These are phyloP conservation scores for Phytophthora constricta DNA, from an alignment of 352 stramenopile species.

Conservation along the genomic window DNA sequence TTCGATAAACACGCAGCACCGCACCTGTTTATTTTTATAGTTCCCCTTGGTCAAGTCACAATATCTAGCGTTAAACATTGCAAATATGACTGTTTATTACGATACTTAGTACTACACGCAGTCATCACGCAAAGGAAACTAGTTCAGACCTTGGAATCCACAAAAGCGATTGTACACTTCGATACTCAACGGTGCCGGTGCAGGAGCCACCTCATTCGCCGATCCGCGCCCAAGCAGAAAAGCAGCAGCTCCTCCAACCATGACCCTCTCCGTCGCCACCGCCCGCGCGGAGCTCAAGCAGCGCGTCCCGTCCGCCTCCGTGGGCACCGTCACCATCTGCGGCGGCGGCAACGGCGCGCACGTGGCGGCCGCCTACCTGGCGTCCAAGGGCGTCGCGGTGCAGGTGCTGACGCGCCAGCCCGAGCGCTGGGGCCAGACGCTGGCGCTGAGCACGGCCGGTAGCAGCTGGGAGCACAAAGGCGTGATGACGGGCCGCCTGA, in stretches of 20 bases:
- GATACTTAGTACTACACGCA: no score
- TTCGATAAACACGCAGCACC: no score
- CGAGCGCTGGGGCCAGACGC: constrained; percentile 75
- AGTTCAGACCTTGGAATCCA: constrained; percentile 10
- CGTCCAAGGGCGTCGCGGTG: constrained; percentile 83
- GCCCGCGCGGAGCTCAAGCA: constrained; percentile 68
- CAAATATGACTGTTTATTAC: no score
- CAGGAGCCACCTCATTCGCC: constrained; percentile 27
- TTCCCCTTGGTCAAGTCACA: no score
- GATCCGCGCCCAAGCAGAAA: constrained; percentile 32
- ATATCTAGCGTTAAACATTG: no score
- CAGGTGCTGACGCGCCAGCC: constrained; percentile 86
- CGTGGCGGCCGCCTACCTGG: constrained; percentile 89
- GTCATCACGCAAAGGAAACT: no score
- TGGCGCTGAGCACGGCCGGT: constrained; percentile 83
- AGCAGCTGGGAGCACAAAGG: constrained; percentile 89
- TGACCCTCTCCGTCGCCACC: constrained; percentile 85
- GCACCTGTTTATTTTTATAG: no score
- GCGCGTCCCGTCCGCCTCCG: constrained; percentile 43
- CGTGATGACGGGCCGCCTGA: constrained; percentile 72
- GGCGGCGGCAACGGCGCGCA: constrained; percentile 93
- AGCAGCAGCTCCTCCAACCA: constrained; percentile 34
- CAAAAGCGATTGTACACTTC: no score
- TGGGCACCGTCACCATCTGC: constrained; percentile 90
- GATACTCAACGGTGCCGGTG: no score